Percentiles rank a stretch among this genome's conserved stretches.
These are phyloP conservation scores for Trichoderma aggressivum DNA, from an alignment of 2,329 filamentous ascomycete genomes.

Conservation along the genomic window DNA sequence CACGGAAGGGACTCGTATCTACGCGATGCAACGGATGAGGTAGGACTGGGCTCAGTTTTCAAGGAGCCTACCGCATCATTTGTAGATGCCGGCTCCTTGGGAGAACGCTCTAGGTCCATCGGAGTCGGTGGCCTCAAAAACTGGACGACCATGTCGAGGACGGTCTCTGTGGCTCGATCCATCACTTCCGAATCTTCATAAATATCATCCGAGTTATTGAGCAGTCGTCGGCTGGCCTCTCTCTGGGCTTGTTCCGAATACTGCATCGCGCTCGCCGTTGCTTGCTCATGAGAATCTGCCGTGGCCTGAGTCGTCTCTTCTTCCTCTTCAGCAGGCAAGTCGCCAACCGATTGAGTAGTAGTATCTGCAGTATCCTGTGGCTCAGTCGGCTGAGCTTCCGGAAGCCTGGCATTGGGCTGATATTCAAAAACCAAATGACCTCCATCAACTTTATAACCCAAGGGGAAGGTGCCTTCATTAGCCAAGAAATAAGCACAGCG, in stretches of 20 bases:
- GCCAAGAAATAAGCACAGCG: conserved; percentile 48
- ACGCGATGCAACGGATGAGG: conserved; percentile 28
- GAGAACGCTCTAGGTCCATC: conserved; percentile 37
- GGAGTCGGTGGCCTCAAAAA: conserved; percentile 48
- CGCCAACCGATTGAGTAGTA: background rate
- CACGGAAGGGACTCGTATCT: conserved; percentile 46
- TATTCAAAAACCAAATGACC: conserved; percentile 35
- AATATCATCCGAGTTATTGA: background rate
- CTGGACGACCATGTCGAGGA: conserved; percentile 48
- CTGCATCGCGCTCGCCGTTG: background rate
- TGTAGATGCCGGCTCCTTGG: conserved; percentile 48
- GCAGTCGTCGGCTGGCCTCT: background rate
- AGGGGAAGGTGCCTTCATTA: conserved; percentile 39
- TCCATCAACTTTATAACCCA: conserved; percentile 32
- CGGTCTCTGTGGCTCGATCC: conserved; percentile 37
- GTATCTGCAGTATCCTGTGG: background rate
- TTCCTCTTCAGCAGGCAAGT: background rate
- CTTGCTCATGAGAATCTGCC: background rate
- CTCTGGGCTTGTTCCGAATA: background rate
- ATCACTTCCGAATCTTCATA: conserved; percentile 2
- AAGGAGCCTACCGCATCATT: conserved; percentile 48
- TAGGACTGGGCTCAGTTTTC: conserved; percentile 32
- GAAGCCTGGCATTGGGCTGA: conserved; percentile 17
- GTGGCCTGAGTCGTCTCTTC: background rate
- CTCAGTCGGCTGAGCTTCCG: background rate